Evolutionary conservation across 1,139 yeast species (phyloP), one percentile per base, ranked within the genome.

Genomic region (Kodamaea arcana): DNA sequence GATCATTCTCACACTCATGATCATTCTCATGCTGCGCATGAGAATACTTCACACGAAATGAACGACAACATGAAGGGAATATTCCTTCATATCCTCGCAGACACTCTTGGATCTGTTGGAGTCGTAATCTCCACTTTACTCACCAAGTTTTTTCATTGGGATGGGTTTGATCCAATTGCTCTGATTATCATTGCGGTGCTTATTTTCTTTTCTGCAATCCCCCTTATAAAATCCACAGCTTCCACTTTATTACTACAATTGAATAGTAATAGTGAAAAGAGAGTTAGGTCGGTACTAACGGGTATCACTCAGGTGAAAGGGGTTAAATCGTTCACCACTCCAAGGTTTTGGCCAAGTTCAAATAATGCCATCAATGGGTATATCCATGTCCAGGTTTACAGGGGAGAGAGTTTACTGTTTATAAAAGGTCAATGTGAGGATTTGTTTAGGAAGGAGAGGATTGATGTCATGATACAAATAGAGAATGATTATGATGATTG

Each of bases 1-100:
- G 31, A 33, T 11, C 50, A 62, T 38, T 52, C 54, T 4, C 48
- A 47, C 40, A 65, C 60, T 9, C 27, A 24, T 24, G n/a, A 24
- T 24, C 22, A 33, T 22, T 48, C 43, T 24, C 45, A 37, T 11
- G 50, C 40, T 15, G 48, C 42, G 2, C 55, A 51, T 25, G 37
- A 15, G 4, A 29, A 41, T 15, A 39, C 34, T 3, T 58, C 59
- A 20, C n/a, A 13, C n/a, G 57, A 44, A 14, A 61, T 63, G 66
- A 85, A 85, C 53, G 96, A 90, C 50, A 92, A 92, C 55, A 86
- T 92, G 94, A 80, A 81, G 42, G 99, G 99, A 15, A 87, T 92
- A 9, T 92, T 92, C 48, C 65, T 92, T 29, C 99, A 92, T 50
- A 85, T 92, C 29, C 59, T 92, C 31, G 98, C 99, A 0, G 99